A percentile compares a stretch with the other conserved stretches of the same genome.
Conservation (phyloP, 805 yeast species). For the Saccharomycopsis malanga region DNA sequence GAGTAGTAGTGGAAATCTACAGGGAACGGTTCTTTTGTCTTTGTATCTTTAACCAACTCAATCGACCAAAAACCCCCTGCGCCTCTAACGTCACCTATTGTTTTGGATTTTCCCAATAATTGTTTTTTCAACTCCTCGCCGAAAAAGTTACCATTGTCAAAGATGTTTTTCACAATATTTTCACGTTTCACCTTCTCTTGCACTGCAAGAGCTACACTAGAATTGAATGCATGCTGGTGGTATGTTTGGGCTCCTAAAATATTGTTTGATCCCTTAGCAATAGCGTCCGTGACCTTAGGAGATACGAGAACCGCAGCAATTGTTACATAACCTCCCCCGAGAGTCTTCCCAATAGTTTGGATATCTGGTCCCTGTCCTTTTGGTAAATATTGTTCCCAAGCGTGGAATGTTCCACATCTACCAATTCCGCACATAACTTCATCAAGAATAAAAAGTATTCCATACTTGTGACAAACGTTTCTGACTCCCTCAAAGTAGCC, state of each 20-base stretch:
- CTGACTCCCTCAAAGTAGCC: slow-evolving; percentile 42
- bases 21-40: slow-evolving; percentile 43
- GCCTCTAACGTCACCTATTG: slow-evolving; percentile 57
- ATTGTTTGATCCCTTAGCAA: slow-evolving; percentile 34
- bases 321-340: slow-evolving; percentile 44
- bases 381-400: slow-evolving; percentile 39
- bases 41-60: slow-evolving; percentile 48
- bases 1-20: slow-evolving; percentile 33
- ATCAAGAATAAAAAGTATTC: slow-evolving; percentile 42
- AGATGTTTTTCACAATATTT: slow-evolving; percentile 35
- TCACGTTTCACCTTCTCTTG: slow-evolving; percentile 35
- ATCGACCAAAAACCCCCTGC: slow-evolving; percentile 54
- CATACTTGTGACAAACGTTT: slow-evolving; percentile 45
- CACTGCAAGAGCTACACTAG: slow-evolving; percentile 40
- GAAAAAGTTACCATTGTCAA: slow-evolving; percentile 37
- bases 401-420: slow-evolving; percentile 41
- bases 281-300: slow-evolving; percentile 35
- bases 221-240: slow-evolving; percentile 42
- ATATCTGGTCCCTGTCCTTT: slow-evolving; percentile 40
- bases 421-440: slow-evolving; percentile 57
- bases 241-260: slow-evolving; percentile 45
- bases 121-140: slow-evolving; percentile 33
- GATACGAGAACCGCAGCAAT: slow-evolving; percentile 40
- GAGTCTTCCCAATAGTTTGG: slow-evolving; percentile 42
- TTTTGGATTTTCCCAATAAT: slow-evolving; percentile 29